Evolutionary conservation across 352 stramenopile genomes (phyloP).

Genomic region (Pythium brassicae): DNA sequence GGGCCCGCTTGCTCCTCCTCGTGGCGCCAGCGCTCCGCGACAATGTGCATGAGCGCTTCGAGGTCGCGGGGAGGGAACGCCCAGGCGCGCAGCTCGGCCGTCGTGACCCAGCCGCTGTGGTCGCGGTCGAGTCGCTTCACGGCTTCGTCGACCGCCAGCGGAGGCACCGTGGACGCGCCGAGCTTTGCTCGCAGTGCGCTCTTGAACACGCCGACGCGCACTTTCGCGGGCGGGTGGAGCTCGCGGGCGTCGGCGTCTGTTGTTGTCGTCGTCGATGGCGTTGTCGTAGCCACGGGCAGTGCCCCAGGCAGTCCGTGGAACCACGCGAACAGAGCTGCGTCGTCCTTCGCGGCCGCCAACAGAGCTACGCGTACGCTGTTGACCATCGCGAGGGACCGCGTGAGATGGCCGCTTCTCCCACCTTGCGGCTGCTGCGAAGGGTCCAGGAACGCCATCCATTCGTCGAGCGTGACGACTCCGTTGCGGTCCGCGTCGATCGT

Average conservation of each 20-base stretch:
- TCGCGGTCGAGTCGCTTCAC: conserved; percentile 49
- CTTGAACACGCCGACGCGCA: conserved; percentile 60
- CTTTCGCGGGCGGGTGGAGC: conserved; percentile 23
- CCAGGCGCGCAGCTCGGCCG: conserved; percentile 44
- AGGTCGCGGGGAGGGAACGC: conserved; percentile 52
- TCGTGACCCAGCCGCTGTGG: conserved; percentile 65
- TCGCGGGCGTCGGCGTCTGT: conserved; percentile 1
- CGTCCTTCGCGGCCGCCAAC: conserved; percentile 9
- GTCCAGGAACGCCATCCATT: conserved; percentile 41
- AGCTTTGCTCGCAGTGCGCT: conserved; percentile 28
- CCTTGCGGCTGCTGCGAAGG: conserved; percentile 1
- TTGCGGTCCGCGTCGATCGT: conserved; percentile 53
- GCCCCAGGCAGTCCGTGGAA: conserved; percentile 39
- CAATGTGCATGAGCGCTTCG: conserved; percentile 45
- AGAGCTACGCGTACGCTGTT: conserved; percentile 23
- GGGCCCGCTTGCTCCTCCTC: conserved; percentile 13
- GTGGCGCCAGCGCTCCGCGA: conserved; percentile 27
- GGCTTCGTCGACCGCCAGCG: conserved; percentile 27
- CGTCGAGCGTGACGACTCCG: conserved; percentile 45
- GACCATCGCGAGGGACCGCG: conserved; percentile 13
- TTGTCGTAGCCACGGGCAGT: neutral
- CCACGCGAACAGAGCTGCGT: conserved; percentile 31
- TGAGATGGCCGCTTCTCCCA: neutral
- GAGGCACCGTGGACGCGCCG: conserved; percentile 9
- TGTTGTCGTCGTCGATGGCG: conserved; percentile 1